Base-by-base conservation (phyloP, 345 rosid genomes). In the Euphorbia lathyris region DNA sequence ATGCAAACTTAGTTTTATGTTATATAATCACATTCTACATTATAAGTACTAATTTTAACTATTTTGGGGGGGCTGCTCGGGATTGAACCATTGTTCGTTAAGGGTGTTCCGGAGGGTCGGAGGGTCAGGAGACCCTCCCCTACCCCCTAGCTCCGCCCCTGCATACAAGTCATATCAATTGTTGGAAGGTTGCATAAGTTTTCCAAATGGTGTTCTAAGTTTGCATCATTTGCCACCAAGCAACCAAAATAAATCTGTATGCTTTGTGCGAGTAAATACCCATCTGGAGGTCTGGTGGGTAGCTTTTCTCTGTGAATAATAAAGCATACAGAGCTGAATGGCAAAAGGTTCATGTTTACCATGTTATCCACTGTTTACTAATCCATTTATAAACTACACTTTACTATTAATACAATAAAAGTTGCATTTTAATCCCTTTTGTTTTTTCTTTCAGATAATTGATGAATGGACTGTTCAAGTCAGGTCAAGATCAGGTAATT, bases 381-480 rank as follows among this genome's bases (percentile, higher is more conserved):
- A 14, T n/a, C 23, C 40, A 47, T 45, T 58, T 9, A 30, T 30
- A 57, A 26, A 23, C 9, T 14, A 16, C 23, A 45, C 50, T 9
- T 9, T 57, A 3, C 22, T 2, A 29, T 23, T 23, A 51, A 20
- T 14, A 13, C 2, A 19, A 1, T 51, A 51, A n/a, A 14, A 19
- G n/a, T 50, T 1, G 55, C 55, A 0, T 7, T 50, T 27, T 22
- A 5, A 0, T 19, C 9, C 16, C 9, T 34, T 32, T 75, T 29
- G 0, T 13, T 45, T 23, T 40, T 60, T 72, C 50, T 4, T 68
- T 77, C 86, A 94, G 98, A 74, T 90, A 38, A 84, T 88, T 60
- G 89, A 94, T 58, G 97, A 94, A 72, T 91, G 98, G 98, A 88
- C 89, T 23, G 72, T 26, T 74, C 97, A 88, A 82, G 86, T 94